A percentile compares a stretch with the other conserved stretches of the same genome.
These are phyloP conservation scores for Scopulariopsis brevicaulis DNA, from an alignment of 2,329 filamentous ascomycete species.

Conservation along the genomic window DNA sequence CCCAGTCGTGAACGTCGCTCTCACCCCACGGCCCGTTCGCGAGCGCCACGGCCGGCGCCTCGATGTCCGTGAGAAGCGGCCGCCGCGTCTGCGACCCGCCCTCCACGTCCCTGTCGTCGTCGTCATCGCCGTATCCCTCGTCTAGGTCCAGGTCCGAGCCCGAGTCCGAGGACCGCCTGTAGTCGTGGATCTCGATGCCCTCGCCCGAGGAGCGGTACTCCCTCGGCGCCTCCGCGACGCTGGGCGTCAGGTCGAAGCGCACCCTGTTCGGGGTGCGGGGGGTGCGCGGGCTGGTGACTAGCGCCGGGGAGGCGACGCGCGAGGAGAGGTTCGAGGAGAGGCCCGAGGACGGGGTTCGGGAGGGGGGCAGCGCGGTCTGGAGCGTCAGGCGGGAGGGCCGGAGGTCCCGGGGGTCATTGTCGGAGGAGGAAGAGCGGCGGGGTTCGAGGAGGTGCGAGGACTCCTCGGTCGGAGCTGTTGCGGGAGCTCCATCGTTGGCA, in stretches of 20 bases:
- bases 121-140: constrained; percentile 17
- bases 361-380: constrained; percentile 9
- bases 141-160: constrained; percentile 1
- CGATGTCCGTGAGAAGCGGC: constrained; percentile 71
- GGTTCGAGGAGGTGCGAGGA: constrained; percentile 18
- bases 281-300: constrained; percentile 20
- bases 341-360: not conserved
- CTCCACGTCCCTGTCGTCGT: constrained; percentile 38
- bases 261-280: constrained; percentile 62
- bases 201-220: constrained; percentile 6
- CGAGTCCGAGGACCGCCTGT: not conserved
- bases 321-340: constrained; percentile 10
- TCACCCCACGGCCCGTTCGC: constrained; percentile 37
- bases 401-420: constrained; percentile 12
- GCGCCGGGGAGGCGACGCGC: not conserved
- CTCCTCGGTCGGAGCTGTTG: constrained; percentile 14
- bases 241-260: constrained; percentile 53
- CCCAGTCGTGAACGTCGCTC: constrained; percentile 31
- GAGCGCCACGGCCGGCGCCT: constrained; percentile 65
- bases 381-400: constrained; percentile 9
- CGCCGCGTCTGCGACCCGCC: constrained; percentile 33
- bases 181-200: constrained; percentile 1
- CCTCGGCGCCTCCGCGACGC: constrained; percentile 23
- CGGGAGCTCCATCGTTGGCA: constrained; percentile 4
- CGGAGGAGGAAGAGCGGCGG: constrained; percentile 13